A percentile compares a stretch with the other conserved stretches of the same genome.
These are phyloP conservation scores for Verticillium nubilum DNA, from an alignment of 2,329 filamentous ascomycete genomes.

Conservation along the genomic window DNA sequence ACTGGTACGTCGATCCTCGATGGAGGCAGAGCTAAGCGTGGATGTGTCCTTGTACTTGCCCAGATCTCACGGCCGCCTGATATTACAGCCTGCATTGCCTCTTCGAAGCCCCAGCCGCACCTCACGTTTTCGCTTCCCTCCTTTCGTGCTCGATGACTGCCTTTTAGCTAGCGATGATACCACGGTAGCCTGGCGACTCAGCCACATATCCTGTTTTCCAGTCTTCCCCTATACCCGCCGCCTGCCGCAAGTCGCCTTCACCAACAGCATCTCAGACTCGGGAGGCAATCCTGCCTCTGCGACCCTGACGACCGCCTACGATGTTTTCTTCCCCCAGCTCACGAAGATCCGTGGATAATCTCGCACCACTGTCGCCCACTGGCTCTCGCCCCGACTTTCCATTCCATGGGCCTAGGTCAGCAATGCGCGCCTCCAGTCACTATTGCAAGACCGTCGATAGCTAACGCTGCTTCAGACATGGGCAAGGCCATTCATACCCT, in stretches of 20 bases:
- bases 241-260: background rate
- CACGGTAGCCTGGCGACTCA: constrained; percentile 34
- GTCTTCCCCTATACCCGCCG: background rate
- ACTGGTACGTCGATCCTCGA: background rate
- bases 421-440: background rate
- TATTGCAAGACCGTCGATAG: background rate
- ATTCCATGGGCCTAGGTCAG: constrained; percentile 48
- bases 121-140: background rate
- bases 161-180: constrained; percentile 39
- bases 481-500: constrained; percentile 32
- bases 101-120: background rate
- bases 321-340: constrained; percentile 57
- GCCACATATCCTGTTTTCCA: constrained; percentile 21
- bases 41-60: background rate
- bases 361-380: constrained; percentile 49
- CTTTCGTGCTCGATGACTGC: background rate
- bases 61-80: background rate
- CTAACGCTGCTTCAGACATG: background rate
- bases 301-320: constrained; percentile 18
- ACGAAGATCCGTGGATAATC: constrained; percentile 61
- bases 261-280: background rate
- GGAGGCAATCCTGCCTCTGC: background rate
- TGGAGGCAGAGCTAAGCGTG: background rate
- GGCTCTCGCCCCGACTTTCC: constrained; percentile 48
- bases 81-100: background rate